Evolutionary conservation across 2,329 filamentous ascomycete species (phyloP).

Genomic region (Pseudogymnoascus sp.): DNA sequence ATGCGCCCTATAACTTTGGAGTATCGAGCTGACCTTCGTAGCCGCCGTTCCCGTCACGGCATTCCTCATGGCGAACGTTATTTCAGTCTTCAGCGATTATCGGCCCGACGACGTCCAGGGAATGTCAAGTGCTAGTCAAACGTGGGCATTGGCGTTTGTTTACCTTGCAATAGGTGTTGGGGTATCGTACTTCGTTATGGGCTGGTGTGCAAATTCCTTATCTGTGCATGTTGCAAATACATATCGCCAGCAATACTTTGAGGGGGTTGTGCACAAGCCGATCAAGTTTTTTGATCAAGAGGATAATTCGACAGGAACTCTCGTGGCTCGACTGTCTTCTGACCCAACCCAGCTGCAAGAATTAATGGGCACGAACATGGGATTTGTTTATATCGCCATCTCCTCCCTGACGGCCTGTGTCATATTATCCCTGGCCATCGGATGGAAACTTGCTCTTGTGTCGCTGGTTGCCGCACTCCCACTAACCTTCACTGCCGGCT

Average conservation of each 20-base stretch:
- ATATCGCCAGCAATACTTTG: conserved; percentile 37
- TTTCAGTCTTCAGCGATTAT: conserved; percentile 37
- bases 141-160: conserved; percentile 59
- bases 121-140: not conserved
- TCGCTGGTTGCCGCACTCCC: conserved; percentile 50
- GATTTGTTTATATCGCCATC: conserved; percentile 51
- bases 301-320: conserved; percentile 38
- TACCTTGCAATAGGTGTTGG: conserved; percentile 46
- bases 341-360: conserved; percentile 43
- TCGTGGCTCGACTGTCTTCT: conserved; percentile 38
- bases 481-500: conserved; percentile 37
- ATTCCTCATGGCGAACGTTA: conserved; percentile 45
- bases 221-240: conserved; percentile 26
- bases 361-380: conserved; percentile 38
- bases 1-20: not conserved
- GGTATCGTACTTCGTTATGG: conserved; percentile 43
- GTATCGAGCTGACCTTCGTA: not conserved
- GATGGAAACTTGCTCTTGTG: conserved; percentile 69
- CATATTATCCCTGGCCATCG: conserved; percentile 59
- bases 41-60: conserved; percentile 43
- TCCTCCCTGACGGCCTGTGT: conserved; percentile 58
- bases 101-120: conserved; percentile 15
- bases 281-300: conserved; percentile 35
- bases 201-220: conserved; percentile 33
- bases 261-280: conserved; percentile 35